Evolutionary conservation across 2,329 filamentous ascomycete genomes (phyloP).

Genomic region (Rutstroemia sp.): DNA sequence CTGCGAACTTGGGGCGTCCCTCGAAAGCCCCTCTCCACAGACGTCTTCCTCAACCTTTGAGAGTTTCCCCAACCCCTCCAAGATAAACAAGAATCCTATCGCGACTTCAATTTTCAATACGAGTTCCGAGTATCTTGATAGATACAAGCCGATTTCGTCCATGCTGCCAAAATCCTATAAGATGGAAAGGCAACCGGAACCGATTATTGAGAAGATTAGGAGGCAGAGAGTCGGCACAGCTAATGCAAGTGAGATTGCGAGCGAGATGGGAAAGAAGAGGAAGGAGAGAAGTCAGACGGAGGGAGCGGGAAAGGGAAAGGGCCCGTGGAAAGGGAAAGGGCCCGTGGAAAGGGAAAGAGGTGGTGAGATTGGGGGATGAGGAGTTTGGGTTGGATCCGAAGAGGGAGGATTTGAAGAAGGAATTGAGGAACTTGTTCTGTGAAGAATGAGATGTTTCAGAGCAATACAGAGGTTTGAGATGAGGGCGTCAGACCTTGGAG

Average conservation of each 20-base stretch:
- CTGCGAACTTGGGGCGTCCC: not conserved
- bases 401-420: constrained; percentile 17
- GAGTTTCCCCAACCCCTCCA: constrained; percentile 1
- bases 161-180: not conserved
- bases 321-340: too few species aligned
- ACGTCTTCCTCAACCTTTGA: not conserved
- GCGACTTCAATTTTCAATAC: not conserved
- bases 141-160: not conserved
- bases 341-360: not conserved
- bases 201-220: constrained; percentile 20
- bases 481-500: not conserved
- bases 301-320: not conserved
- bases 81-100: not conserved
- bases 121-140: constrained; percentile 3
- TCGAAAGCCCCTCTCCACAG: not conserved
- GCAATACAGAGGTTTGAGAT: not conserved
- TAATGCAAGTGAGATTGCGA: constrained; percentile 1
- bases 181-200: constrained; percentile 8
- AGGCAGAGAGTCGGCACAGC: constrained; percentile 13
- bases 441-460: constrained; percentile 7
- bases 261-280: constrained; percentile 1
- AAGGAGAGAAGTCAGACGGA: not conserved
- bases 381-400: constrained; percentile 9
- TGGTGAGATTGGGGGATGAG: constrained; percentile 1
- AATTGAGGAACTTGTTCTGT: constrained; percentile 19